Conservation (phyloP, 768 basidiomycete genomes). For the Podaxis pistillaris region DNA sequence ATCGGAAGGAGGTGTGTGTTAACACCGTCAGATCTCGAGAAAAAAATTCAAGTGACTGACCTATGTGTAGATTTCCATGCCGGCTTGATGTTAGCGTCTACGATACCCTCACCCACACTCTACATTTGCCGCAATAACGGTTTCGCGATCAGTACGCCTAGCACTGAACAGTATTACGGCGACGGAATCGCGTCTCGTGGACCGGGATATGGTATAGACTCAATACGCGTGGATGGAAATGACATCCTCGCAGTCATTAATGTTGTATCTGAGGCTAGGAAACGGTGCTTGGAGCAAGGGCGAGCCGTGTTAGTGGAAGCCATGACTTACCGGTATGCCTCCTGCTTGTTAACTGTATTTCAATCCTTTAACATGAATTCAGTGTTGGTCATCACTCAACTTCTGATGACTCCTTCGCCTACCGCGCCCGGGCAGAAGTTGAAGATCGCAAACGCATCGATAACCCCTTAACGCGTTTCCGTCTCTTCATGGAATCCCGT, state of each 20-base stretch:
- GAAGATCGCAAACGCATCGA: constrained; percentile 90
- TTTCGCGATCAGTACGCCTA: constrained; percentile 93
- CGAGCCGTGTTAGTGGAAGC: constrained; percentile 85
- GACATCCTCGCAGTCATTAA: constrained; percentile 82
- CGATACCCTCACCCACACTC: constrained; percentile 69
- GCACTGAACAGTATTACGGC: constrained; percentile 85
- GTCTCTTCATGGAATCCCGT: constrained; percentile 77
- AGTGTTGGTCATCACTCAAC: constrained; percentile 95
- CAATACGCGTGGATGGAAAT: constrained; percentile 92
- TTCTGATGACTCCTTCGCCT: constrained; percentile 94
- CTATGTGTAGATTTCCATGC: constrained; percentile 77
- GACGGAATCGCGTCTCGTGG: constrained; percentile 93
- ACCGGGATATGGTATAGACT: constrained; percentile 89
- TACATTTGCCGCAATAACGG: constrained; percentile 84
- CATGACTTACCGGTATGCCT: constrained; percentile 79
- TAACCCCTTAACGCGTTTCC: constrained; percentile 83
- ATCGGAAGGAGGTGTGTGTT: constrained; percentile 70
- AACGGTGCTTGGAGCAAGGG: constrained; percentile 70
- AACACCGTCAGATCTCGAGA: not conserved
- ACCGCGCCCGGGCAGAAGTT: constrained; percentile 85
- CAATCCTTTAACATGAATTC: not conserved
- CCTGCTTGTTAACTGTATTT: constrained; percentile 5
- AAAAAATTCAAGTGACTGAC: not conserved
- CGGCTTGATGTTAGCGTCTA: constrained; percentile 78
- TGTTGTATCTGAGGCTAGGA: constrained; percentile 70